Evolutionary conservation across 2,329 filamentous ascomycete genomes (phyloP), one percentile per base, ranked within the genome.

Genomic region (Alternaria incomplexa): DNA sequence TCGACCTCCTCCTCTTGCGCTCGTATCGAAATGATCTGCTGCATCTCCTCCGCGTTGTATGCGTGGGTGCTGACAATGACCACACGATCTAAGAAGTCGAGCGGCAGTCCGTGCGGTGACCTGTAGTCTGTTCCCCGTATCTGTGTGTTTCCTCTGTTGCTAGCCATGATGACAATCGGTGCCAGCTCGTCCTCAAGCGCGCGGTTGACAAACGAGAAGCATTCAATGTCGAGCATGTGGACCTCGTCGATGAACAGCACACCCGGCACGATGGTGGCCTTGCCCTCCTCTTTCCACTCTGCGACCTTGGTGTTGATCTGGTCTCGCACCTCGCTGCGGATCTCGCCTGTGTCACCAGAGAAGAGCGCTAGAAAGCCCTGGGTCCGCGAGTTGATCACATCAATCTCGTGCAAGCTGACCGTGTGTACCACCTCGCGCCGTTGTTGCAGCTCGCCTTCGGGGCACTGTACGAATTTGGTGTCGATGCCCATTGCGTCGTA

Each of bases 401-500:
- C 96, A 68, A 99, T 99, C 83, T 99, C 96, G 82, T 99, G 96
- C 12, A 99, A 88, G 28, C 91, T 95, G 64, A 99, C 96, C 0
- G 96, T 99, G 82, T 99, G 96, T 7, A 97, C 92, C 2, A 97
- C 93, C 82, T 99, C 96, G 80, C 96, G 96, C 72, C 96, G 92
- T 81, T 97, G 96, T 81, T 99, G 96, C 40, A 99, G 87, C 84
- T 99, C 96, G 73, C 96, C 96, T 77, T 99, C 96, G 3, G 96
- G 96, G 79, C 95, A 98, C 81, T 97, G 94, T 44, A 99, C 89
- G 80, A 98, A 99, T 81, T 97, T 98, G 72, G 95, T 97, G 80
- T 99, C 96, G 52, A 93, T 93, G 50, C 96, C 96, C 94, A 99
- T 98, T 54, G 96, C 96, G 82, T 99, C 96, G 86, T 99, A 99